Base-by-base conservation (phyloP, 1,284 basidiomycete genomes). In the Porodaedalea pini region DNA sequence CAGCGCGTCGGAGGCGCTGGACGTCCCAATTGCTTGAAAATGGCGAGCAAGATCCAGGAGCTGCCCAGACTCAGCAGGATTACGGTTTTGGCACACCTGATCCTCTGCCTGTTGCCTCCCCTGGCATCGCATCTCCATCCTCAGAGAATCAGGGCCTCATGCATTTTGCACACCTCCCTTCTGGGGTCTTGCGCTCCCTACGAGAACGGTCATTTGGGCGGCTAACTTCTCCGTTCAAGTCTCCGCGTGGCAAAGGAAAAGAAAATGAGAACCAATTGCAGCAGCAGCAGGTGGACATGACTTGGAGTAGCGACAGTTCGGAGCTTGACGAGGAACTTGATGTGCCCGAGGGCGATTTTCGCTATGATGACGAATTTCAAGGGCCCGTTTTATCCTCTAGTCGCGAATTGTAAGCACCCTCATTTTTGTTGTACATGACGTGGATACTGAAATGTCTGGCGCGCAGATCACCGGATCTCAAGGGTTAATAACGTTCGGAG, bases 251-350 rank as follows among this genome's bases (percentile, higher is more conserved):
- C 34, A 66, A 56, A 53, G 72, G 65, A 54, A 62, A 65, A 41
- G 62, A 62, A 7, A 64, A 63, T 48, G 63, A 64, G 8, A 72
- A 71, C 29, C 62, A 59, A 43, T 64, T 21, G n/a, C 55, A 21
- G 1, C 37, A 52, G 25, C 51, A 51, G 13, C 8, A 61, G 44
- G 66, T 67, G 11, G 78, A 77, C 50, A 69, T 72, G 34, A 64
- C 70, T 2, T 86, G 82, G 81, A 85, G 84, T 61, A 87, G 80
- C 58, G 85, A 88, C 65, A 85, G 80, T 62, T 87, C 85, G 3
- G 83, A 81, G 4, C 44, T 60, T 5, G 54, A 56, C n/a, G 58
- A 60, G 6, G 57, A 58, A 19, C 51, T 58, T 40, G 54, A 60
- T 25, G 8, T 60, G 19, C 29, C 47, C 2, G 49, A 52, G 5